phyloP scores from a whole-genome alignment of 768 basidiomycete species.

The Paxillus ammoniavirescens region DNA sequence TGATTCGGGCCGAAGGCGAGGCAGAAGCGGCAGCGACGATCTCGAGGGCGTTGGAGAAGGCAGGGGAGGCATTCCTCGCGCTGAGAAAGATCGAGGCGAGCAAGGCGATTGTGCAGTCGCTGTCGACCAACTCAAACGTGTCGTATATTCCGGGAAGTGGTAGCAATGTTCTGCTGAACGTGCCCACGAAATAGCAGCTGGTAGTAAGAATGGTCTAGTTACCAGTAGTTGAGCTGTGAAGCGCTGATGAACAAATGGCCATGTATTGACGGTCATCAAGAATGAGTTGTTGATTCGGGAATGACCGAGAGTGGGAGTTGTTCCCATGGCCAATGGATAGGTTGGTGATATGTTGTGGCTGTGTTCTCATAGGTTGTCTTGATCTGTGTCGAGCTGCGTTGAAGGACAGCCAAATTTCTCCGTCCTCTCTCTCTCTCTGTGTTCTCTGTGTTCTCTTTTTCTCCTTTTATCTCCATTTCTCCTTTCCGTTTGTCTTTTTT shows the following conservation, averaged over 20 bases:
- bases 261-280: too few species aligned
- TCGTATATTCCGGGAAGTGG: slow-evolving; percentile 84
- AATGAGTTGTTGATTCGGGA: slow-evolving; percentile 8
- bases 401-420: slow-evolving; percentile 16
- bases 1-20: slow-evolving; percentile 97
- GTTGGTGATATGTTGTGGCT: slow-evolving; percentile 17
- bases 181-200: slow-evolving; percentile 50
- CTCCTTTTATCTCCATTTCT: slow-evolving; percentile 31
- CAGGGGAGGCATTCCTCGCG: slow-evolving; percentile 93
- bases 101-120: slow-evolving; percentile 92
- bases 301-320: slow-evolving; percentile 13
- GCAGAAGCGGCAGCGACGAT: slow-evolving; percentile 96
- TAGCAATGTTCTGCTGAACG: slow-evolving; percentile 80
- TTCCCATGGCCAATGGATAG: slow-evolving; percentile 17
- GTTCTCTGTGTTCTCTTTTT: slow-evolving; percentile 30
- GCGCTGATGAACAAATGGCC: too few species aligned
- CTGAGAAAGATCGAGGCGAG: slow-evolving; percentile 96
- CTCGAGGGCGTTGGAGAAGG: slow-evolving; percentile 85
- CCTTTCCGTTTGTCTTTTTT: slow-evolving; percentile 36
- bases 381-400: slow-evolving; percentile 24
- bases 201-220: neutral
- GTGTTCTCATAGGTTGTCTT: slow-evolving; percentile 18
- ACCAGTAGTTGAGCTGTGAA: too few species aligned
- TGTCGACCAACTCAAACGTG: slow-evolving; percentile 78
- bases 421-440: slow-evolving; percentile 18